phyloP scores from a whole-genome alignment of 441 rosid species.

The Syzygium malaccense region DNA sequence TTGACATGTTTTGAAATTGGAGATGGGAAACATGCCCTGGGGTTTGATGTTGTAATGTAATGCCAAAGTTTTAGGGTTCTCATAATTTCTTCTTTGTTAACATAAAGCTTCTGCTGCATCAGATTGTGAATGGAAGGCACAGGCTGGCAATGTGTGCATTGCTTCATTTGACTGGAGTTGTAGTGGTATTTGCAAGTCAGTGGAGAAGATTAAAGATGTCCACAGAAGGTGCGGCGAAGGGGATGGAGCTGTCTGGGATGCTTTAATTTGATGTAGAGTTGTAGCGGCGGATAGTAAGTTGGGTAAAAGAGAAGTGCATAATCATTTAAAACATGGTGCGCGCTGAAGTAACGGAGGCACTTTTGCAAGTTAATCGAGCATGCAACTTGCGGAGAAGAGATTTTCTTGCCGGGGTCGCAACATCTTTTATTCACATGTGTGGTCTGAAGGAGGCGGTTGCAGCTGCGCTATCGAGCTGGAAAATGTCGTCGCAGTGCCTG shows the following conservation, averaged over 20 bases:
- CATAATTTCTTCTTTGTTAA: not conserved
- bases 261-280: conserved; percentile 24
- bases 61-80: not conserved
- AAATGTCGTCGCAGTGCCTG: not conserved
- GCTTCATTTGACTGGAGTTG: conserved; percentile 99
- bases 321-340: not conserved
- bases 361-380: not conserved
- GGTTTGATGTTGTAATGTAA: not conserved
- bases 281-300: not conserved
- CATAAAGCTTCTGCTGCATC: not conserved
- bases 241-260: conserved; percentile 79
- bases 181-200: conserved; percentile 95
- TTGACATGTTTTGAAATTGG: not conserved
- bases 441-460: not conserved
- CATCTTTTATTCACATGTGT: not conserved
- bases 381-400: not conserved
- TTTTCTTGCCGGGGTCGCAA: not conserved
- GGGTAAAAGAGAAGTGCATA: not conserved
- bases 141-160: conserved; percentile 79
- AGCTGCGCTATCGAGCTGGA: not conserved
- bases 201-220: conserved; percentile 73
- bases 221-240: conserved; percentile 88
- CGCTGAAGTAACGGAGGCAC: not conserved
- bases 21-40: not conserved
- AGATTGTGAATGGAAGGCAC: conserved; percentile 99